Evolutionary conservation across 495 filamentous ascomycete species (phyloP), one percentile per base, ranked within the genome.

Genomic region (Beverwykella pulmonaria): DNA sequence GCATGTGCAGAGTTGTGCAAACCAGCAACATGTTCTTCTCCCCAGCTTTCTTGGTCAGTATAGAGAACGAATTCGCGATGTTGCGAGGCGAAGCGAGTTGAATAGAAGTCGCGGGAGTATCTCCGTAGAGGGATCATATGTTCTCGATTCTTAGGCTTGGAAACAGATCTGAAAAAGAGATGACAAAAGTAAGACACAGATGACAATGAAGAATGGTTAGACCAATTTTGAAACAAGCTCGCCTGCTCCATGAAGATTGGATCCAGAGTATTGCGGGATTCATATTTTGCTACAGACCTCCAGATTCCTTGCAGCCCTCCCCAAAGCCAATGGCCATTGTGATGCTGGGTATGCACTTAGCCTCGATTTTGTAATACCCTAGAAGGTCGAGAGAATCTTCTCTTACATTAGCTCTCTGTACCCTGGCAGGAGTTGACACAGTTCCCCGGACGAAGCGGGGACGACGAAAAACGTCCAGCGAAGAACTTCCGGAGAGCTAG

Each of bases 351-450:
- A 41, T 57, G 30, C 32, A 23, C 29, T 39, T 57, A 14, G 30
- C 20, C 29, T 22, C 20, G n/a, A 44, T 22, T 4, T 15, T 1
- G 30, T 44, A 44, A 57, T 39, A 15, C 54, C n/a, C 54, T 57
- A 57, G 26, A 39, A 41, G 19, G 19, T 5, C 29, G 22, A 30
- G 1, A 17, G 25, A 55, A 55, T n/a, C n/a, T 55, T 46, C 36
- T 58, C 32, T 58, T 44, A n/a, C 54, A 59, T 49, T 48, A 59
- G 56, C 12, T 15, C 36, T 10, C 2, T 25, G 9, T 26, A 49
- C 8, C 7, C 56, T 5, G 22, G 26, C 23, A 47, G 19, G 23
- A 26, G 9, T 59, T 27, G 56, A 41, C 22, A 17, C 25, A 41
- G 17, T 58, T 6, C 14, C 22, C 27, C 17, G 20, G 32, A 26